phyloP scores from a whole-genome alignment of 1,284 basidiomycete genomes.

The Gomphus bonarii region DNA sequence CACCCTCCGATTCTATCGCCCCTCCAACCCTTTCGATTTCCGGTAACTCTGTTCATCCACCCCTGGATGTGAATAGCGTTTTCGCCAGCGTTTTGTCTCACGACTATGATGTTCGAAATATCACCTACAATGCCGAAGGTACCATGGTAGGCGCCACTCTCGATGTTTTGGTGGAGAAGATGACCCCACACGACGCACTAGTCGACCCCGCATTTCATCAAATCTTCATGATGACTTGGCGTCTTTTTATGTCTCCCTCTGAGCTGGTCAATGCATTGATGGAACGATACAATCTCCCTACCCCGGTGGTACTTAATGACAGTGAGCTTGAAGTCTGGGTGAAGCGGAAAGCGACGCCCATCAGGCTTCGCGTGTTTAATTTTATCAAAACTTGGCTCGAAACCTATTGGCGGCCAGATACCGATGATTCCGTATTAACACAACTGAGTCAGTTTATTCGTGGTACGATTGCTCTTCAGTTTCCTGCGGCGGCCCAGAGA shows the following conservation, averaged over 20 bases:
- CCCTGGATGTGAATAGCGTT: constrained; percentile 32
- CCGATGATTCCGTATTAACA: constrained; percentile 53
- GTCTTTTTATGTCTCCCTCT: constrained; percentile 78
- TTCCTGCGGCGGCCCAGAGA: constrained; percentile 58
- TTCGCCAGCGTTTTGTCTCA: constrained; percentile 51
- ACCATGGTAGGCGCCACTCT: constrained; percentile 87
- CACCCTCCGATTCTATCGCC: constrained; percentile 16
- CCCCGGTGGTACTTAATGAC: constrained; percentile 45
- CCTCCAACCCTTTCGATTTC: constrained; percentile 11
- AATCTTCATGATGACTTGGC: constrained; percentile 93
- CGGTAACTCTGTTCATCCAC: constrained; percentile 17
- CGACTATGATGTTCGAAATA: constrained; percentile 72
- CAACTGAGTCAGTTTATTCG: constrained; percentile 54
- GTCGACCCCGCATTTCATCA: constrained; percentile 79
- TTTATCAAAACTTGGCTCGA: constrained; percentile 93
- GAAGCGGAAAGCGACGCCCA: constrained; percentile 78
- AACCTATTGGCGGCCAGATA: constrained; percentile 70
- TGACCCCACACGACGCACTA: constrained; percentile 90
- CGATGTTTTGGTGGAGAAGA: constrained; percentile 82
- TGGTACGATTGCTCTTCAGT: constrained; percentile 51
- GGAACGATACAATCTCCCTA: constrained; percentile 69
- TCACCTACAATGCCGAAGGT: constrained; percentile 85
- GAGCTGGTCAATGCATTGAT: constrained; percentile 74
- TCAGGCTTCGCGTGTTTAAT: constrained; percentile 84
- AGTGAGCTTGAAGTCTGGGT: constrained; percentile 71